Evolutionary conservation across 352 stramenopile genomes (phyloP), one percentile per base, ranked within the genome.

Genomic region (Pythium inflatum): DNA sequence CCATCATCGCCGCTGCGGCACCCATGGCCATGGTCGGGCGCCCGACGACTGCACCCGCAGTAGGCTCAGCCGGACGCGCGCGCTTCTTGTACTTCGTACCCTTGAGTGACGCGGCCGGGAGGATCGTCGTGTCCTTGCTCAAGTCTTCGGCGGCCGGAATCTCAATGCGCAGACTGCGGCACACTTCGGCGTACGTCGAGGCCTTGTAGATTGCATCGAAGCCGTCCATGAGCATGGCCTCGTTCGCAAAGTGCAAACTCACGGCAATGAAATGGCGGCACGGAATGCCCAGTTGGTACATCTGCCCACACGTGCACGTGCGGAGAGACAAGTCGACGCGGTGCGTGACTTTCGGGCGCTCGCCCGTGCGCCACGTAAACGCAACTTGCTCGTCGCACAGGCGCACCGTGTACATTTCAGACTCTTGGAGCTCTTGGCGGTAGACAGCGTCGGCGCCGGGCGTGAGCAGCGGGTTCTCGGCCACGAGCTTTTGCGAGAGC

Each of bases 161-260:
- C 70, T 94, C 86, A 36, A 94, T 90, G 49, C 86, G 82, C 57
- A 91, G 60, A 60, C 79, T 90, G 36, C 80, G 80, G 58, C 87
- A 78, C 45, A 82, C 74, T 45, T 85, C 82, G 20, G 76, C 83
- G 66, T 89, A 92, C 56, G 76, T 73, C 0, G 71, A 67, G 3
- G 83, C 67, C 68, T 90, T 94, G 75, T 94, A 94, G 63, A 94
- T 88, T 16, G 74, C 24, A 46, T 92, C 82, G 43, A 92, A 90
- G 22, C 78, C 78, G 27, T 88, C 74, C 59, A 91, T 75, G 31
- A 93, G 71, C 49, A 74, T 73, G 16, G 71, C 72, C 27, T 92
- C 81, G 38, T 82, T 82, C 6, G 71, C 81, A 41, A 92, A 92
- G 45, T 91, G 71, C 46, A 87, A 72, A 22, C 77, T 81, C 9